phyloP scores from a whole-genome alignment of 768 basidiomycete genomes.

The Cystobasidium ongulense region DNA sequence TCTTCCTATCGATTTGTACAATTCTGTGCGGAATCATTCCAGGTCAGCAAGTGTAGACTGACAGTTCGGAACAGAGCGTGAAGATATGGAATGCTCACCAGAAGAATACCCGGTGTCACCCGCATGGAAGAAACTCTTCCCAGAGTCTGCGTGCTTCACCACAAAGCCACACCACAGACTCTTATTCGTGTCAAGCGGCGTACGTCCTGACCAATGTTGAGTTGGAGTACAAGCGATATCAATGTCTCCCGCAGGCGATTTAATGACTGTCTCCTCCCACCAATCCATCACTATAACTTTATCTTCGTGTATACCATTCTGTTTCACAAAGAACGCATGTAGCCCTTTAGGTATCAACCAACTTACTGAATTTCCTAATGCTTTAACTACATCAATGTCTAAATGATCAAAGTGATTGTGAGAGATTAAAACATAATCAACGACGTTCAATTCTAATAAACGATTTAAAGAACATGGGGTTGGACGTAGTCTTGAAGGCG shows the following conservation, averaged over 20 bases:
- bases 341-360: conserved; percentile 46
- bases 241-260: conserved; percentile 31
- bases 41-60: too few relatives aligned
- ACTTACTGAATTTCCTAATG: conserved; percentile 43
- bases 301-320: conserved; percentile 42
- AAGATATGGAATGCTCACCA: conserved; percentile 5
- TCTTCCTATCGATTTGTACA: conserved; percentile 44
- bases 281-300: conserved; percentile 45
- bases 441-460: conserved; percentile 35
- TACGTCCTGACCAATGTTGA: conserved; percentile 43
- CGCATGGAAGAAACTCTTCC: conserved; percentile 38
- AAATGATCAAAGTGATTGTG: conserved; percentile 47
- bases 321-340: conserved; percentile 38
- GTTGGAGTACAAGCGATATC: conserved; percentile 34
- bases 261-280: conserved; percentile 43
- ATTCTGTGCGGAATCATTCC: conserved; percentile 18
- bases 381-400: conserved; percentile 42
- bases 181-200: conserved; percentile 44
- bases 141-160: neutral
- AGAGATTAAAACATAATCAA: conserved; percentile 45
- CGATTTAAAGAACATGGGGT: conserved; percentile 42
- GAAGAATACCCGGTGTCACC: conserved; percentile 45
- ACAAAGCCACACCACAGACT: conserved; percentile 45
- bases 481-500: conserved; percentile 43
- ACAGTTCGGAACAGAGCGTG: neutral